Percentiles rank a stretch among this genome's conserved stretches.
phyloP scores from a whole-genome alignment of 140 eudicot genomes.

The Cichorium intybus region DNA sequence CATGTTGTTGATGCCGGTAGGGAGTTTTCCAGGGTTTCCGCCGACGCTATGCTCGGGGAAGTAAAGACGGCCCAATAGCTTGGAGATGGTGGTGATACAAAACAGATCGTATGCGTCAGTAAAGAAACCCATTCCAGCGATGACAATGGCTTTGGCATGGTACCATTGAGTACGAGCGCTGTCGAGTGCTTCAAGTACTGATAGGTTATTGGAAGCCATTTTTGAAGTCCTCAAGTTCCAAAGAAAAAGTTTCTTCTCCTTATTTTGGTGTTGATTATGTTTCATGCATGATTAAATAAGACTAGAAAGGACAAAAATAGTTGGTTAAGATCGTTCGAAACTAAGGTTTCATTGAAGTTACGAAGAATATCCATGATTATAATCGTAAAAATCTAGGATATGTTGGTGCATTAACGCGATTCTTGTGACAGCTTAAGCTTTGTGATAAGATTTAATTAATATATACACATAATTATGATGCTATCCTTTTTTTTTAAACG shows the following conservation, averaged over 20 bases:
- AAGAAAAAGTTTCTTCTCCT: neutral
- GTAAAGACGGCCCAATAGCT: constrained; percentile 62
- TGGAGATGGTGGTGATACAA: constrained; percentile 55
- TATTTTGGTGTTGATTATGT: constrained; percentile 4
- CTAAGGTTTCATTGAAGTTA: constrained; percentile 15
- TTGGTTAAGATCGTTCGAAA: neutral
- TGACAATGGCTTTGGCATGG: constrained; percentile 52
- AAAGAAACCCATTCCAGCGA: constrained; percentile 76
- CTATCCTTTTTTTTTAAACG: too few species aligned
- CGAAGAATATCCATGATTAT: constrained; percentile 22
- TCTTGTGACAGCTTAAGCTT: neutral
- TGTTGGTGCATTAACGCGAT: neutral
- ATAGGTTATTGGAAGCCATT: constrained; percentile 47
- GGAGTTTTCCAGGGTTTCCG: constrained; percentile 46
- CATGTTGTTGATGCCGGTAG: constrained; percentile 28
- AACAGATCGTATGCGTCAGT: constrained; percentile 73
- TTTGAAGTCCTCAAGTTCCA: neutral
- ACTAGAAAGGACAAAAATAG: neutral
- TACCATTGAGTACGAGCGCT: constrained; percentile 64
- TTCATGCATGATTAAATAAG: constrained; percentile 13
- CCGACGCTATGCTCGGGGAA: constrained; percentile 20
- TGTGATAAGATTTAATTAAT: neutral
- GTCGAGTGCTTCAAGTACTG: constrained; percentile 58
- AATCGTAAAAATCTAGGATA: constrained; percentile 4
- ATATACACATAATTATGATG: neutral